Conservation (phyloP, 495 filamentous ascomycete species). For the Hypoxylon cercidicola region DNA sequence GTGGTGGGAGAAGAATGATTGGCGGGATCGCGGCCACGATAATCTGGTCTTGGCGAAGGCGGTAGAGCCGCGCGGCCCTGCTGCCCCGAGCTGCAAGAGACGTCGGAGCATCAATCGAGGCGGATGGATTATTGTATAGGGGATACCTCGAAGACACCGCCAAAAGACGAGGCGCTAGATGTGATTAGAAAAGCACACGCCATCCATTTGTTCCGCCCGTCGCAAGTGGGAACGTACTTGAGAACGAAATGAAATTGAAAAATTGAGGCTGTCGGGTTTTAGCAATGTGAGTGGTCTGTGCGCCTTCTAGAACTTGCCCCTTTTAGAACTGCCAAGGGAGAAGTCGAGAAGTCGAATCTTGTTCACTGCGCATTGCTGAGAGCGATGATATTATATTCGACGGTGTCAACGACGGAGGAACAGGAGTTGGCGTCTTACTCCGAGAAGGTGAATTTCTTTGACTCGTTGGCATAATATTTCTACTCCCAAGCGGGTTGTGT, state of each 20-base stretch:
- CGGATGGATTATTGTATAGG: neutral
- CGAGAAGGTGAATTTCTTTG: no score
- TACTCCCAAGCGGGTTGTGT: no score
- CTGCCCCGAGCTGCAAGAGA: constrained; percentile 1
- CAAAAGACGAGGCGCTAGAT: neutral
- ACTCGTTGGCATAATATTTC: no score
- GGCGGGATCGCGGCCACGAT: neutral
- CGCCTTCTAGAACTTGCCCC: neutral
- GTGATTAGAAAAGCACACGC: neutral
- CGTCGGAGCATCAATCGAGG: constrained; percentile 10
- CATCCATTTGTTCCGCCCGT: no score
- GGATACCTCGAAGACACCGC: neutral
- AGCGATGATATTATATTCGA: no score
- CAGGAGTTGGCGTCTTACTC: no score
- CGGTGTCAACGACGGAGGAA: no score
- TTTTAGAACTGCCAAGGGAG: neutral
- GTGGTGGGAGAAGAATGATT: neutral
- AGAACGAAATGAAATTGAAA: neutral
- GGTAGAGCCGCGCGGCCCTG: constrained; percentile 1
- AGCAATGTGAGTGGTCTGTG: constrained; percentile 1
- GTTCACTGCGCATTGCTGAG: no score
- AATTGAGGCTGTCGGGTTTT: neutral
- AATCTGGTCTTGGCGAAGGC: constrained; percentile 1
- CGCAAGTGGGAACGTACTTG: no score
- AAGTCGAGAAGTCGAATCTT: neutral